A percentile compares a stretch with the other conserved stretches of the same genome.
These are phyloP conservation scores for Pueraria montana DNA, from an alignment of 306 rosid genomes.

Conservation along the genomic window DNA sequence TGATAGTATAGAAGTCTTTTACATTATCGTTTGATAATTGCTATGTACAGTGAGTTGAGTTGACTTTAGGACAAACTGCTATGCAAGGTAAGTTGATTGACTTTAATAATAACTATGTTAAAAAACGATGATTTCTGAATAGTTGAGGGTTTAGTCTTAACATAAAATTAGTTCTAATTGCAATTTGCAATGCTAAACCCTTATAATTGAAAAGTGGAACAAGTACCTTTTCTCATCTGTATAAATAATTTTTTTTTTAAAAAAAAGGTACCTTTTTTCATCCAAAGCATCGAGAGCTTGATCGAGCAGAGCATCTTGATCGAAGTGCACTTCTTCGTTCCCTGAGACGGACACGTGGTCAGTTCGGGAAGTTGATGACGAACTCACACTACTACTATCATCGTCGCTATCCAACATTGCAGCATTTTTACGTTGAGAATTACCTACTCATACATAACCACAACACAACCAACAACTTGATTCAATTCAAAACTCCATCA, in stretches of 20 bases:
- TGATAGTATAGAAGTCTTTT: not conserved
- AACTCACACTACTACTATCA: constrained; percentile 87
- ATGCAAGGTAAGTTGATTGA: not conserved
- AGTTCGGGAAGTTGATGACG: constrained; percentile 78
- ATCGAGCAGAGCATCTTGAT: constrained; percentile 78
- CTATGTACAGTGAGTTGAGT: no score
- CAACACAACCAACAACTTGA: constrained; percentile 3
- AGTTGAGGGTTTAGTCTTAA: not conserved
- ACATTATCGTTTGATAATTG: no score
- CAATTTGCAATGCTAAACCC: not conserved
- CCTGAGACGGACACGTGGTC: constrained; percentile 66
- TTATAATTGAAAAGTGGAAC: not conserved
- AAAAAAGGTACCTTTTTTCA: constrained; percentile 79
- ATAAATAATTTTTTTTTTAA: no score
- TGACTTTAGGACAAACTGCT: no score
- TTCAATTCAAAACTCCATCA: constrained; percentile 10
- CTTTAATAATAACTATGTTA: not conserved
- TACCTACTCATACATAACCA: constrained; percentile 55
- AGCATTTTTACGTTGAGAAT: constrained; percentile 79
- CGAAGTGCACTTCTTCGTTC: constrained; percentile 69
- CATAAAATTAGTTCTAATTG: not conserved
- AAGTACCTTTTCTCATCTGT: constrained; percentile 70
- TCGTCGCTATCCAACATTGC: constrained; percentile 70
- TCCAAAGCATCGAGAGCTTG: constrained; percentile 87
- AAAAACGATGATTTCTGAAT: not conserved